These are phyloP conservation scores for Colletotrichum shisoi DNA, from an alignment of 2,329 filamentous ascomycete genomes.

Conservation along the genomic window DNA sequence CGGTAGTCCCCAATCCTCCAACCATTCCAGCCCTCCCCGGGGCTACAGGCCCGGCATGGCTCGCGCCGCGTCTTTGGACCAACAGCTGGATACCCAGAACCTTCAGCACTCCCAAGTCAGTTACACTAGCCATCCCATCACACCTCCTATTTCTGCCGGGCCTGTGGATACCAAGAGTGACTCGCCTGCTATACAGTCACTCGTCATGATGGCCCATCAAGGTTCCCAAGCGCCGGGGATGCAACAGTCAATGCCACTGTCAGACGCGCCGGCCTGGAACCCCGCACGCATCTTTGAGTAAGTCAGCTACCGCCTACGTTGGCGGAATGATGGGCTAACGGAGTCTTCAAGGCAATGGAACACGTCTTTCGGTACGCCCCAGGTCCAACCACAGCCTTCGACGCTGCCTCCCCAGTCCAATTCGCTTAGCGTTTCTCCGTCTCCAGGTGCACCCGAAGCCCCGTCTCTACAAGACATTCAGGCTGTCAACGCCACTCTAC, in stretches of 20 bases:
- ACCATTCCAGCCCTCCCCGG: constrained; percentile 69
- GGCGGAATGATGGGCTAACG: constrained; percentile 33
- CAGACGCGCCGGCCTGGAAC: constrained; percentile 78
- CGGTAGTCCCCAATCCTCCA: constrained; percentile 75
- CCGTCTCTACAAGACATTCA: constrained; percentile 63
- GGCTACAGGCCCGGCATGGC: constrained; percentile 59
- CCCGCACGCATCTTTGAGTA: constrained; percentile 90
- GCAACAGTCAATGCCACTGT: constrained; percentile 64
- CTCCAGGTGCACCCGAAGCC: constrained; percentile 63
- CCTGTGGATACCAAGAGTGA: constrained; percentile 79
- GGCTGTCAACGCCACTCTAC: constrained; percentile 56
- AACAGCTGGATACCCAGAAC: constrained; percentile 62
- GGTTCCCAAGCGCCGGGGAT: constrained; percentile 62
- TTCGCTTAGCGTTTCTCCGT: constrained; percentile 62
- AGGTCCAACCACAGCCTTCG: constrained; percentile 54
- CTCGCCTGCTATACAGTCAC: constrained; percentile 74
- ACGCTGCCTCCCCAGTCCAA: constrained; percentile 57
- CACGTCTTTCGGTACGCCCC: constrained; percentile 83
- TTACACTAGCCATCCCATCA: constrained; percentile 75
- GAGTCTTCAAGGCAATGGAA: constrained; percentile 80
- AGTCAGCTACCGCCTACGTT: constrained; percentile 51
- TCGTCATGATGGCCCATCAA: constrained; percentile 73
- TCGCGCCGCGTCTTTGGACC: constrained; percentile 60
- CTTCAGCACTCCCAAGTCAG: constrained; percentile 67
- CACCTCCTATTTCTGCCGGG: constrained; percentile 79